Conservation (phyloP, 441 rosid genomes). For the Brassica balearica region DNA sequence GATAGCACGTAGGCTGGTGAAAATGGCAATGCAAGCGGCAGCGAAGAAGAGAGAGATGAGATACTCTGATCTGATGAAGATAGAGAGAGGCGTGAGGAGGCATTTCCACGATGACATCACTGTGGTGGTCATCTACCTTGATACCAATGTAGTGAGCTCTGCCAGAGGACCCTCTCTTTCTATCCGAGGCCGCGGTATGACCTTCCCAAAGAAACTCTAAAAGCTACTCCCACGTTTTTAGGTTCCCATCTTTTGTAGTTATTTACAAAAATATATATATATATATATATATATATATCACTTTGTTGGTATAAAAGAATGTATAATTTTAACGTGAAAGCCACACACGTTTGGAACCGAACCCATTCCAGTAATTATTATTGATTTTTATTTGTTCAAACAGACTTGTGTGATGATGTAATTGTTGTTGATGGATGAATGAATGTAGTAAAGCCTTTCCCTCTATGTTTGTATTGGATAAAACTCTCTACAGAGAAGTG, state of each 20-base stretch:
- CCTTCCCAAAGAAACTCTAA: slow-evolving; percentile 45
- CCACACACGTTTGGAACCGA: slow-evolving; percentile 37
- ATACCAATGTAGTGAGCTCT: slow-evolving; percentile 65
- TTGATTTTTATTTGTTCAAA: slow-evolving; percentile 40
- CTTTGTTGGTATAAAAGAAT: slow-evolving; percentile 42
- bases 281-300: not conserved
- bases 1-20: slow-evolving; percentile 75
- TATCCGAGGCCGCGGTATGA: slow-evolving; percentile 44
- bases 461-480: slow-evolving; percentile 16
- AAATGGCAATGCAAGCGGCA: slow-evolving; percentile 68
- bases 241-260: slow-evolving; percentile 42
- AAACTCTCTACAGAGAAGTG: not conserved
- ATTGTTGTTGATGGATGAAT: slow-evolving; percentile 40
- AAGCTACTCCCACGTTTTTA: slow-evolving; percentile 27
- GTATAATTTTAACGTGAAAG: slow-evolving; percentile 45
- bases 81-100: slow-evolving; percentile 80
- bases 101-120: slow-evolving; percentile 89
- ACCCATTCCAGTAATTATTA: slow-evolving; percentile 41
- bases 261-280: slow-evolving; percentile 9
- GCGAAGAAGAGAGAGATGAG: slow-evolving; percentile 86
- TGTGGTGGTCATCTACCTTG: slow-evolving; percentile 72
- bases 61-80: slow-evolving; percentile 81
- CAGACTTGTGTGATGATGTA: slow-evolving; percentile 36
- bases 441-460: slow-evolving; percentile 36
- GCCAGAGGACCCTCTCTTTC: slow-evolving; percentile 69